A percentile compares a stretch with the other conserved stretches of the same genome.
Conservation (phyloP, 306 rosid genomes). For the Potentilla sterilis region DNA sequence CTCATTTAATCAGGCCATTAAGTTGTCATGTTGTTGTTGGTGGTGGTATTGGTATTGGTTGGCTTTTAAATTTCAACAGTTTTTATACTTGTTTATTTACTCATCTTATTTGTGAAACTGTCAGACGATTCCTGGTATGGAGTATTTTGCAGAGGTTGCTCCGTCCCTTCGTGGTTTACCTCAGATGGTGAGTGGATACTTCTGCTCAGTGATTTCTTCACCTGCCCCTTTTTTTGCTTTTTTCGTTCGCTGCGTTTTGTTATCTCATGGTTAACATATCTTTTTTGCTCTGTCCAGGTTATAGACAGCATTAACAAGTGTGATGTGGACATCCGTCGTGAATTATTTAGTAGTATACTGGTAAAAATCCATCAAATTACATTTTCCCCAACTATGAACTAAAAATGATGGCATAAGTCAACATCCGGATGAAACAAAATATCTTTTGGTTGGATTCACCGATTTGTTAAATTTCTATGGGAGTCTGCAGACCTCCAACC, state of each 20-base stretch:
- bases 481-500: not conserved
- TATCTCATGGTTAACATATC: constrained; percentile 24
- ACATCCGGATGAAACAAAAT: constrained; percentile 1
- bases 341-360: constrained; percentile 93
- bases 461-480: constrained; percentile 2
- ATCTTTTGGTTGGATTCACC: not conserved
- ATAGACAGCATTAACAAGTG: constrained; percentile 92
- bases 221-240: not conserved
- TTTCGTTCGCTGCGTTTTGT: constrained; percentile 11
- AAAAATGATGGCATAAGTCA: not conserved
- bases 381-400: not conserved
- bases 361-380: constrained; percentile 39
- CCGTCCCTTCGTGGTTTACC: constrained; percentile 81
- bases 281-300: constrained; percentile 53
- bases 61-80: not conserved
- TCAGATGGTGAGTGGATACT: constrained; percentile 62
- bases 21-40: not conserved
- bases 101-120: constrained; percentile 10
- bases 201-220: not conserved
- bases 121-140: constrained; percentile 95
- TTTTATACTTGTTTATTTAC: not conserved
- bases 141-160: constrained; percentile 69
- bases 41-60: not conserved
- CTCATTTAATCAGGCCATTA: not conserved
- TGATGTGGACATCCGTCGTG: constrained; percentile 97